Evolutionary conservation across 257 asterid species (phyloP).

Genomic region (Nicotiana tabacum): DNA sequence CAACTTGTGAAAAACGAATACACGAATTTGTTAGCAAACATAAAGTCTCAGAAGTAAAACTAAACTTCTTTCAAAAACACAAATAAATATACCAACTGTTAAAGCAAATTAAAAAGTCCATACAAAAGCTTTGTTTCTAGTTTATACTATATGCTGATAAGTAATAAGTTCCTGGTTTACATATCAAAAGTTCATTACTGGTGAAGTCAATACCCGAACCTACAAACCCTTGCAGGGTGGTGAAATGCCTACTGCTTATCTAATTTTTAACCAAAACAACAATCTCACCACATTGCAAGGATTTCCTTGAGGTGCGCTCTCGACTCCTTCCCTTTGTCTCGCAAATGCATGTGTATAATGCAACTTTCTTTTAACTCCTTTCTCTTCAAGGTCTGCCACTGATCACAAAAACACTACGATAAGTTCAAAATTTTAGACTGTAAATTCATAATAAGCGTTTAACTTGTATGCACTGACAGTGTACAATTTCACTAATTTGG

Average conservation of each 20-base stretch:
- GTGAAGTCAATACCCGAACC: slow-evolving; percentile 90
- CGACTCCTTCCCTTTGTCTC: slow-evolving; percentile 46
- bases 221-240: slow-evolving; percentile 29
- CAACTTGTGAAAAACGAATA: background rate
- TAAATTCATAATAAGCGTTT: background rate
- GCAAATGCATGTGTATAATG: slow-evolving; percentile 17
- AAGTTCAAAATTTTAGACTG: background rate
- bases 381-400: background rate
- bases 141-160: background rate
- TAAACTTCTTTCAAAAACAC: background rate
- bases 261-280: background rate
- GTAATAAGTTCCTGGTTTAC: background rate
- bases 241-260: background rate
- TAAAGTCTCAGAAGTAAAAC: background rate
- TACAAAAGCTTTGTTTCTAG: background rate
- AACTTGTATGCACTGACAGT: background rate
- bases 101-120: background rate
- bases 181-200: slow-evolving; percentile 25
- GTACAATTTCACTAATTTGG: background rate
- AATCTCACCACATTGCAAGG: slow-evolving; percentile 26
- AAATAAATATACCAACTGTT: background rate
- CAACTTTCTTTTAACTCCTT: slow-evolving; percentile 8
- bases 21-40: background rate
- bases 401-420: background rate
- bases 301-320: slow-evolving; percentile 63